These are phyloP conservation scores for Pyricularia grisea DNA, from an alignment of 2,329 filamentous ascomycete genomes.

Conservation along the genomic window DNA sequence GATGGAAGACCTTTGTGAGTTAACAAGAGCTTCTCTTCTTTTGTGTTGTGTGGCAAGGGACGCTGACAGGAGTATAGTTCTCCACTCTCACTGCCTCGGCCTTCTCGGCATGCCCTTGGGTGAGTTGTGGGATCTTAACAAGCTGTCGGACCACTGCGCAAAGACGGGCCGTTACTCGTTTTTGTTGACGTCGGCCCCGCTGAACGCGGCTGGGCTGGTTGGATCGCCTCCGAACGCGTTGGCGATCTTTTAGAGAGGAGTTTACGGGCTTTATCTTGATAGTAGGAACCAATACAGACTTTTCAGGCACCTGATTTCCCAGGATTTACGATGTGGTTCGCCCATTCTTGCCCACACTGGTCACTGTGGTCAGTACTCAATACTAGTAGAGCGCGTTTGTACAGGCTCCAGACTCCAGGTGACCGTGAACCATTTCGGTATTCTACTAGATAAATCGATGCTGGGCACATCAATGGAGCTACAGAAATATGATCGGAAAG, in stretches of 20 bases:
- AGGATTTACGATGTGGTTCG: no score
- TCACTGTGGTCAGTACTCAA: no score
- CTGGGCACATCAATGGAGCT: no score
- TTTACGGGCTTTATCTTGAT: neutral
- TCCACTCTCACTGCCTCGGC: conserved; percentile 38
- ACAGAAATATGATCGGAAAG: no score
- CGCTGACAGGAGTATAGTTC: conserved; percentile 17
- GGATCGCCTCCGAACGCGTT: neutral
- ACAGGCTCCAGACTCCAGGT: no score
- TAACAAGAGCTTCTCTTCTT: neutral
- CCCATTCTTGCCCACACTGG: no score
- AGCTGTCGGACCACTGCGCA: conserved; percentile 41
- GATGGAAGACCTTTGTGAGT: neutral
- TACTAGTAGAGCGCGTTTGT: no score
- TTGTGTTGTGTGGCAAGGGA: neutral
- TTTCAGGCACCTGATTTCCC: no score
- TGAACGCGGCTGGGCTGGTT: conserved; percentile 32
- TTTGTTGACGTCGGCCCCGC: conserved; percentile 49
- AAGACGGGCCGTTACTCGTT: conserved; percentile 46
- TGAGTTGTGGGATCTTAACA: conserved; percentile 46
- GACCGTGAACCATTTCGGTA: no score
- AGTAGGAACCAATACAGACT: no score
- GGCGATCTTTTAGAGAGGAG: neutral
- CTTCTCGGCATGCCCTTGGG: conserved; percentile 45
- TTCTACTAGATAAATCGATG: no score